Percentiles rank a stretch among this genome's conserved stretches.
Conservation (phyloP, 371 early-diverging fungal genomes). For the Rhizomucor miehei region DNA sequence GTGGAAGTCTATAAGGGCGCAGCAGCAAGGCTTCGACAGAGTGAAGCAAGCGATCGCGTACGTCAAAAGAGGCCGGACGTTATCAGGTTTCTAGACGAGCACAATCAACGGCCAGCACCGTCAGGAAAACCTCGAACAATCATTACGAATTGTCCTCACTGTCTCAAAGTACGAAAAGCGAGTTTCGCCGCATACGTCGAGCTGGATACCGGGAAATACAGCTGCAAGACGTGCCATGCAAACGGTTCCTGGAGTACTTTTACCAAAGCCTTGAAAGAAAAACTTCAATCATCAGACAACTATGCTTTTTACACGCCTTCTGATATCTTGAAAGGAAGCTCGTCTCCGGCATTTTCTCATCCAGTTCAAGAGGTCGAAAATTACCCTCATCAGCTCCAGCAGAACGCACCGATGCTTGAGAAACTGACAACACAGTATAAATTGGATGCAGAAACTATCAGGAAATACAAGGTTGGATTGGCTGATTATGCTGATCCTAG, state of each 20-base stretch:
- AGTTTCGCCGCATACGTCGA: conserved; percentile 39
- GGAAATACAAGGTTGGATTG: conserved; percentile 35
- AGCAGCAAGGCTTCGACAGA: too few relatives aligned
- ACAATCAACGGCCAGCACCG: conserved; percentile 39
- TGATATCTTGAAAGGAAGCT: background rate
- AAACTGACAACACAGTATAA: conserved; percentile 14
- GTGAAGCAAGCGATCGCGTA: too few relatives aligned
- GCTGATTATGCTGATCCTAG: conserved; percentile 19
- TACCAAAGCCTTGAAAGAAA: conserved; percentile 1
- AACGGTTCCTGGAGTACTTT: conserved; percentile 8
- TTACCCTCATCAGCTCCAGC: conserved; percentile 12
- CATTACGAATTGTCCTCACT: conserved; percentile 47
- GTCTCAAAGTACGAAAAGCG: conserved; percentile 29
- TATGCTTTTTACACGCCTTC: conserved; percentile 2
- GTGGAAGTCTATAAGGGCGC: too few relatives aligned
- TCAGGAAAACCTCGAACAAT: conserved; percentile 21
- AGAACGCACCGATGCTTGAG: conserved; percentile 16
- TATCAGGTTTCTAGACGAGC: conserved; percentile 30
- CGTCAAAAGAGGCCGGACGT: conserved; percentile 12
- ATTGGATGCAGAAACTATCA: conserved; percentile 18
- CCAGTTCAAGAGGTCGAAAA: conserved; percentile 23
- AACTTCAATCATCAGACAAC: conserved; percentile 3
- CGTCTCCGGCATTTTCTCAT: conserved; percentile 13
- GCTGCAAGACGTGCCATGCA: conserved; percentile 22
- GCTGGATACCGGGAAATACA: conserved; percentile 31